A percentile compares a stretch with the other conserved stretches of the same genome.
phyloP scores from a whole-genome alignment of 2,329 filamentous ascomycete genomes.

The Aspergillus persii region DNA sequence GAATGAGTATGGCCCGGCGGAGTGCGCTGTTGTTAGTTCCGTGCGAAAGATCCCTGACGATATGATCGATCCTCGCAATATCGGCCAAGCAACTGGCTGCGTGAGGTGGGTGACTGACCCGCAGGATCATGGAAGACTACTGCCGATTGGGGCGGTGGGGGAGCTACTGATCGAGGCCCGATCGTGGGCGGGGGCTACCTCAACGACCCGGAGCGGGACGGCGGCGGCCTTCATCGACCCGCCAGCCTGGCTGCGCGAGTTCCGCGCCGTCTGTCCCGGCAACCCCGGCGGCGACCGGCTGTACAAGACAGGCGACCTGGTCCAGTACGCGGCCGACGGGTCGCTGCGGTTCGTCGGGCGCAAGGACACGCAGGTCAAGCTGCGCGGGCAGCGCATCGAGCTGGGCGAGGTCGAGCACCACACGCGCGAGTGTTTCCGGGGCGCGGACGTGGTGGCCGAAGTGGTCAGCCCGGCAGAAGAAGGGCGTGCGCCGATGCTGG shows the following conservation, averaged over 20 bases:
- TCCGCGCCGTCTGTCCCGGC: constrained; percentile 17
- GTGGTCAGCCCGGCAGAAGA: no score
- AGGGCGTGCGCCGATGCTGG: no score
- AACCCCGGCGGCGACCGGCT: neutral
- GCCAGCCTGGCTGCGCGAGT: constrained; percentile 12
- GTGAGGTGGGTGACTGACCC: constrained; percentile 5
- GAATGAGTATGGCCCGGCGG: constrained; percentile 22
- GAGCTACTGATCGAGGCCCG: constrained; percentile 29
- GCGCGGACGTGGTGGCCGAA: no score
- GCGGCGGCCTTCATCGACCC: constrained; percentile 20
- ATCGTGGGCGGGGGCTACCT: constrained; percentile 39
- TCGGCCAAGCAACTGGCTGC: neutral
- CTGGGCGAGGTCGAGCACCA: no score
- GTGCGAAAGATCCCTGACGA: no score
- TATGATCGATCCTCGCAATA: no score
- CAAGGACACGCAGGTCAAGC: no score
- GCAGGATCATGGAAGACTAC: neutral
- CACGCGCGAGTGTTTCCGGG: no score
- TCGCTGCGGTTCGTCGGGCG: no score
- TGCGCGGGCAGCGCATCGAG: no score
- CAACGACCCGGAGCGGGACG: constrained; percentile 31
- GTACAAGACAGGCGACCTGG: no score
- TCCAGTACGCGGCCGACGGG: no score
- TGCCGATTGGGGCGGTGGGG: constrained; percentile 16
- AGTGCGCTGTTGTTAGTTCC: constrained; percentile 10